Evolutionary conservation across 164 flowering plant genomes (phyloP).

Genomic region (Liquidambar formosana): DNA sequence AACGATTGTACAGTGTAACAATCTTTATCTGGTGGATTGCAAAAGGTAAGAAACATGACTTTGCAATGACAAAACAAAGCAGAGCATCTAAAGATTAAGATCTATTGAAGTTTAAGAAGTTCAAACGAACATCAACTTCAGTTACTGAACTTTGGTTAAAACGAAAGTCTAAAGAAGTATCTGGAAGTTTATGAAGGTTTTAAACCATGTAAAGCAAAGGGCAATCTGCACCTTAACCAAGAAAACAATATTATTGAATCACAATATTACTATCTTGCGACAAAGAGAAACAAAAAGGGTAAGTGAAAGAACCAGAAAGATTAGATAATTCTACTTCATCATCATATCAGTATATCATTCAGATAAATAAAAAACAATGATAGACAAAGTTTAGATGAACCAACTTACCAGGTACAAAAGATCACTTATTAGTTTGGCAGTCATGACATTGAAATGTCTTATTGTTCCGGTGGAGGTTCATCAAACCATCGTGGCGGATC

Average conservation of each 20-base stretch:
- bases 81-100: too few relatives aligned
- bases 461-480: slow-evolving; percentile 52
- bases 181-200: too few relatives aligned
- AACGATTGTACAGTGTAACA: too few relatives aligned
- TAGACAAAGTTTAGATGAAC: slow-evolving; percentile 1
- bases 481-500: slow-evolving; percentile 98
- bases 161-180: too few relatives aligned
- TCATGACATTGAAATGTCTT: slow-evolving; percentile 8
- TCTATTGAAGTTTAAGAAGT: too few relatives aligned
- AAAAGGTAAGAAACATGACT: too few relatives aligned
- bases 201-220: too few relatives aligned
- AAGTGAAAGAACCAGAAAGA: neutral
- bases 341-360: neutral
- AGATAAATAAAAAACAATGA: neutral
- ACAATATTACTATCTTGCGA: too few relatives aligned
- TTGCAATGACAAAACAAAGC: too few relatives aligned
- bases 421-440: neutral
- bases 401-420: neutral
- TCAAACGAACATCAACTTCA: neutral
- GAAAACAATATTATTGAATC: too few relatives aligned
- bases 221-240: too few relatives aligned
- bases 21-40: too few relatives aligned
- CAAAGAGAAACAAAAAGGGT: neutral
- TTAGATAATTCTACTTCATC: neutral
- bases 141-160: neutral